Evolutionary conservation across 129 eudicot genomes (phyloP).

Genomic region (Artemisia argyi): DNA sequence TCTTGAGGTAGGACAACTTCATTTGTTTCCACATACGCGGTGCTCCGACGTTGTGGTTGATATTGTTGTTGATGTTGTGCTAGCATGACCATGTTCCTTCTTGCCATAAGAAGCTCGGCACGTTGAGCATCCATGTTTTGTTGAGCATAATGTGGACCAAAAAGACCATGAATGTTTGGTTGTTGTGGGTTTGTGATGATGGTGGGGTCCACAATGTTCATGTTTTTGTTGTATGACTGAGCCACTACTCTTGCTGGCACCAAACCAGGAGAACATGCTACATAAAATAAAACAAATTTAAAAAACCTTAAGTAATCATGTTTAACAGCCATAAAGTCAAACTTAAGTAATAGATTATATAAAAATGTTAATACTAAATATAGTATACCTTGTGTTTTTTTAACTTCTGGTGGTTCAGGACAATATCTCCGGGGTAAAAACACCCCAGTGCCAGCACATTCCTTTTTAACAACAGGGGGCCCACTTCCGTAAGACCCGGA

Average conservation of each 20-base stretch:
- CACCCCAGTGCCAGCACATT: slow-evolving; percentile 90
- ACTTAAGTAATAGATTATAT: not conserved
- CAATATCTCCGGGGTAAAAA: slow-evolving; percentile 57
- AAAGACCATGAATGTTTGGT: slow-evolving; percentile 24
- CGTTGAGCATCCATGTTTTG: not conserved
- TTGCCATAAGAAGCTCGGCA: slow-evolving; percentile 35
- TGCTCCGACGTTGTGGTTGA: slow-evolving; percentile 38
- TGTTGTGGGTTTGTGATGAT: slow-evolving; percentile 2
- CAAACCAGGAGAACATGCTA: slow-evolving; percentile 41
- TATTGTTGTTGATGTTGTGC: slow-evolving; percentile 17
- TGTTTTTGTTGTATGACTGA: slow-evolving; percentile 30
- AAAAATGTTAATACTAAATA: slow-evolving; percentile 24
- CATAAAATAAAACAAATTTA: not conserved
- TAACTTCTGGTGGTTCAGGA: slow-evolving; percentile 31
- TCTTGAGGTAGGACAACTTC: slow-evolving; percentile 68
- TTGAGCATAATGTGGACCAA: slow-evolving; percentile 23
- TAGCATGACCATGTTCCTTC: slow-evolving; percentile 40
- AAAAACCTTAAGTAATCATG: not conserved
- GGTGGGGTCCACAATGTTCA: slow-evolving; percentile 15
- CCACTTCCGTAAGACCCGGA: slow-evolving; percentile 20
- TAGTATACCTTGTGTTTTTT: slow-evolving; percentile 52
- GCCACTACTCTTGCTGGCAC: slow-evolving; percentile 30
- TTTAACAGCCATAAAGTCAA: slow-evolving; percentile 15
- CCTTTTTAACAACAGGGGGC: slow-evolving; percentile 28
- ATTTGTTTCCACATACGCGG: not conserved